These are phyloP conservation scores for Aspergillus carlsbadensis DNA, from an alignment of 495 filamentous ascomycete species.

Conservation along the genomic window DNA sequence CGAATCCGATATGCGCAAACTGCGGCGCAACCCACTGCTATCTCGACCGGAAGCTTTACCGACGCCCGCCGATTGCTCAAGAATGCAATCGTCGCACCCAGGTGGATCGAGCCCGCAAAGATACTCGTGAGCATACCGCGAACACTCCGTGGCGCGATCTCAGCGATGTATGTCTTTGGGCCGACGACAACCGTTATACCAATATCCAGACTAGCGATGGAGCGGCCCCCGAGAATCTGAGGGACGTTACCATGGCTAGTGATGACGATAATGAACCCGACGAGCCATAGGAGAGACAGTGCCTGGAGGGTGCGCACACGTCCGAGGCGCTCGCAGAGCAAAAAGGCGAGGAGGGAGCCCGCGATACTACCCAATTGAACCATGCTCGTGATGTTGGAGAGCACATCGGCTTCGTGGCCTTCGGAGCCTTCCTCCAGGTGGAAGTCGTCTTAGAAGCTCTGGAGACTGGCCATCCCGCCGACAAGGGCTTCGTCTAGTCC, in stretches of 20 bases:
- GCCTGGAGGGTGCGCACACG: conserved; percentile 65
- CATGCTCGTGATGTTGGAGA: conserved; percentile 67
- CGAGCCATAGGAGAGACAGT: conserved; percentile 61
- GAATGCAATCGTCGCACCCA: no score
- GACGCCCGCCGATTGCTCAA: no score
- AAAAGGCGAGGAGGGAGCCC: conserved; percentile 63
- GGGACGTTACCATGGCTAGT: conserved; percentile 55
- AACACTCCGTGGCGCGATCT: conserved; percentile 24
- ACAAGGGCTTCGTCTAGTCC: conserved; percentile 66
- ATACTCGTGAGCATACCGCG: no score
- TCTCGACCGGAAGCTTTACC: no score
- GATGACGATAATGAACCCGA: conserved; percentile 66
- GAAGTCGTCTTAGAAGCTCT: conserved; percentile 57
- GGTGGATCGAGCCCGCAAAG: no score
- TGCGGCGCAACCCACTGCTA: no score
- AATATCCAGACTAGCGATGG: conserved; percentile 64
- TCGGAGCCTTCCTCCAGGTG: conserved; percentile 49
- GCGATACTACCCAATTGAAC: conserved; percentile 64
- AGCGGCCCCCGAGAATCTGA: conserved; percentile 61
- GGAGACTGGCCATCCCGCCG: conserved; percentile 59
- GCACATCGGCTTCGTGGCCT: conserved; percentile 54
- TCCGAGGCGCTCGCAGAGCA: conserved; percentile 64
- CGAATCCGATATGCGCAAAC: no score
- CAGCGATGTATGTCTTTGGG: conserved; percentile 46
- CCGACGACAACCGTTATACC: conserved; percentile 64